Percentiles rank a stretch among this genome's conserved stretches.
phyloP scores from a whole-genome alignment of 1,284 basidiomycete genomes.

The Ceratobasidium theobromae region DNA sequence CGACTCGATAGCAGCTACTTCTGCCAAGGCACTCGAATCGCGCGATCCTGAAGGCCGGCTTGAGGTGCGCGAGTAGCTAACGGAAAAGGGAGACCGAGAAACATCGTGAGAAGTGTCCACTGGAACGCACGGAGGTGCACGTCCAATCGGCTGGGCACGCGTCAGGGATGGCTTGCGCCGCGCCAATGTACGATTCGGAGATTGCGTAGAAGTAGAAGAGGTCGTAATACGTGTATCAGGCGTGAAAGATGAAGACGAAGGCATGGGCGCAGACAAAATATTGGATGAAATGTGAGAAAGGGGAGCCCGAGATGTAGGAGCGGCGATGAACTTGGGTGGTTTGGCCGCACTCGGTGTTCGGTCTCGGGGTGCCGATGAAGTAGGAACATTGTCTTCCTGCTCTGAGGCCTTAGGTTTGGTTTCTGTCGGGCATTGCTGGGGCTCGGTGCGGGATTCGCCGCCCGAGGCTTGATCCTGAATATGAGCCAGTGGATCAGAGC shows the following conservation, averaged over 20 bases:
- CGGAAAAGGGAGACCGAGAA: constrained; percentile 13
- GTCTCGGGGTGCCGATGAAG: neutral
- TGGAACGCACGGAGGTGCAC: constrained; percentile 19
- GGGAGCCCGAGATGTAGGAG: neutral
- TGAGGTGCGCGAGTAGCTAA: constrained; percentile 25
- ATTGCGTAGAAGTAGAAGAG: neutral
- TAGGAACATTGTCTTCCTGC: too few relatives aligned
- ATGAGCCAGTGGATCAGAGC: neutral
- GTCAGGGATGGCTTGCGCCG: constrained; percentile 28
- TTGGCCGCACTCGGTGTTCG: constrained; percentile 8
- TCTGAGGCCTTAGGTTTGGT: too few relatives aligned
- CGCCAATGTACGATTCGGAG: neutral
- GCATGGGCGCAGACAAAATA: neutral
- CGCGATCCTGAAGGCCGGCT: constrained; percentile 28
- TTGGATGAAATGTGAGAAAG: too few relatives aligned
- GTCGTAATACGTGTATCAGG: neutral
- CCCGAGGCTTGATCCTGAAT: neutral
- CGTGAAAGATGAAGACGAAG: neutral
- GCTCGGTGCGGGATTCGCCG: too few relatives aligned
- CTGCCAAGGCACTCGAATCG: neutral
- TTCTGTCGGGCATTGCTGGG: too few relatives aligned
- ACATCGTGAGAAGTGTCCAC: constrained; percentile 24
- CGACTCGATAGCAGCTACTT: constrained; percentile 22
- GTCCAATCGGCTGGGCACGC: constrained; percentile 19
- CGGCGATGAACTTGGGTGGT: constrained; percentile 12